A percentile compares a stretch with the other conserved stretches of the same genome.
Conservation (phyloP, 345 rosid species). For the Corchorus olitorius region DNA sequence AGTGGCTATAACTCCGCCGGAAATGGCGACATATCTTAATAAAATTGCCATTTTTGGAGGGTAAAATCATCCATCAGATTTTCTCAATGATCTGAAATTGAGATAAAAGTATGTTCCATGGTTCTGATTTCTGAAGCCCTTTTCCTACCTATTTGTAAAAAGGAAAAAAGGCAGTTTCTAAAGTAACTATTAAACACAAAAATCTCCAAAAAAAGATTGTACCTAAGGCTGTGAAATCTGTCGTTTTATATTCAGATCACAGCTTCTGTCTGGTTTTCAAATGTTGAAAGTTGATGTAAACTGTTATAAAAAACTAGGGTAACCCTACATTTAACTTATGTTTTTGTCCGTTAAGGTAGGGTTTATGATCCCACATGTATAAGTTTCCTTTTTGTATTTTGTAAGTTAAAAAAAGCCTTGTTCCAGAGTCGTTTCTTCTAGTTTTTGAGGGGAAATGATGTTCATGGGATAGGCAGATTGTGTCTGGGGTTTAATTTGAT, state of each 20-base stretch:
- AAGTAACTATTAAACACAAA: background rate
- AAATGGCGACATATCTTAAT: slow-evolving; percentile 11
- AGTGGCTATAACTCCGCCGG: slow-evolving; percentile 22
- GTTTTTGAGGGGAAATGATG: slow-evolving; percentile 15
- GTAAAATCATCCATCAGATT: background rate
- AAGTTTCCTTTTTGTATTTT: background rate
- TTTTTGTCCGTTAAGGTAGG: slow-evolving; percentile 11
- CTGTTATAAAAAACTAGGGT: background rate
- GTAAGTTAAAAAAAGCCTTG: background rate
- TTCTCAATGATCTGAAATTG: slow-evolving; percentile 6
- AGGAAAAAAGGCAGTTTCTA: background rate
- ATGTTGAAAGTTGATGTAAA: background rate
- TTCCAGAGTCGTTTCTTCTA: slow-evolving; percentile 13
- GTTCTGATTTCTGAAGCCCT: background rate
- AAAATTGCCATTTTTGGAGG: background rate
- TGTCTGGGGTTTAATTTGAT: background rate
- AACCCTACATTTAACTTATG: slow-evolving; percentile 7
- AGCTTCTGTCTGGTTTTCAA: slow-evolving; percentile 15
- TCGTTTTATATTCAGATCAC: slow-evolving; percentile 22
- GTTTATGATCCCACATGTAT: background rate
- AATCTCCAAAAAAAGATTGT: background rate
- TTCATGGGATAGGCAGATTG: slow-evolving; percentile 11
- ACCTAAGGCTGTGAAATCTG: slow-evolving; percentile 12
- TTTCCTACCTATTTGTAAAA: background rate
- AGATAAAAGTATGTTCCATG: background rate